These are phyloP conservation scores for Cladosporium sp. DNA, from an alignment of 2,329 filamentous ascomycete genomes.

Conservation along the genomic window DNA sequence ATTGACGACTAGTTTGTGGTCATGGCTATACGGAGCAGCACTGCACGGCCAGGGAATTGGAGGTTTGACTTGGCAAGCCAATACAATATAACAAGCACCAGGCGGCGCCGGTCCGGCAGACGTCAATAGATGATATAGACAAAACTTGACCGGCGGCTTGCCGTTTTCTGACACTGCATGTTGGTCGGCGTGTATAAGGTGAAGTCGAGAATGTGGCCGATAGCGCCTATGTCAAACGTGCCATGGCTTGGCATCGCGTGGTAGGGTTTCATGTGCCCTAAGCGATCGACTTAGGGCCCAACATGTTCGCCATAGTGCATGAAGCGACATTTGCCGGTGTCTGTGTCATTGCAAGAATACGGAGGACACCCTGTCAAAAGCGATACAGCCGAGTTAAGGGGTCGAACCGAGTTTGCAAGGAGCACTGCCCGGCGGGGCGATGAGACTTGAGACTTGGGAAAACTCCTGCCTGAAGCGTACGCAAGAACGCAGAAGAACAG, in stretches of 20 bases:
- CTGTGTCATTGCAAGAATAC: too few relatives aligned
- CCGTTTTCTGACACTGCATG: background rate
- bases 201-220: slow-evolving; percentile 1
- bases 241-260: slow-evolving; percentile 3
- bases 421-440: too few relatives aligned
- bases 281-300: background rate
- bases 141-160: background rate
- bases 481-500: too few relatives aligned
- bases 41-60: background rate
- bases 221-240: slow-evolving; percentile 9
- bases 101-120: background rate
- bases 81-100: background rate
- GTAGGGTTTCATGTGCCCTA: slow-evolving; percentile 6
- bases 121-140: background rate
- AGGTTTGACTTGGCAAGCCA: background rate
- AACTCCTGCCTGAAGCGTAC: too few relatives aligned
- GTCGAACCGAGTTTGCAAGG: too few relatives aligned
- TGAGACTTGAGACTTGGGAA: too few relatives aligned
- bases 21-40: background rate
- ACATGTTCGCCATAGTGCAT: too few relatives aligned
- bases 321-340: too few relatives aligned
- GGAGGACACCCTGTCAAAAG: too few relatives aligned
- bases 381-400: too few relatives aligned
- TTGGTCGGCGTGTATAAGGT: background rate
- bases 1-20: background rate